A percentile compares a stretch with the other conserved stretches of the same genome.
phyloP scores from a whole-genome alignment of 257 asterid genomes.

The Solanum rostratum region DNA sequence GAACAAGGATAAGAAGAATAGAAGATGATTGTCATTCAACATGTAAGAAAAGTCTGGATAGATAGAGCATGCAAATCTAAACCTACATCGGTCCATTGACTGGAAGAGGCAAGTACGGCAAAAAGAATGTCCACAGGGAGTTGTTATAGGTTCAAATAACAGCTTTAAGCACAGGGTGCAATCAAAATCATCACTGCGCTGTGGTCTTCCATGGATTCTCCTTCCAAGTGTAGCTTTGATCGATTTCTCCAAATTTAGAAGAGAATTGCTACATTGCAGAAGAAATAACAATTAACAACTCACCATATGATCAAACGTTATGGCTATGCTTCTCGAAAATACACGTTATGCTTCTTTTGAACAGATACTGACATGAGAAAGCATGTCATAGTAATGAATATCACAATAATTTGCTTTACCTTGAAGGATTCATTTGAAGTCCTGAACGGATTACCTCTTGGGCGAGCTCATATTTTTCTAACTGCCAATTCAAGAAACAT shows the following conservation, averaged over 20 bases:
- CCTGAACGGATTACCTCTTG: conserved; percentile 61
- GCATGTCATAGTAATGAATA: background rate
- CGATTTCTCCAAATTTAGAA: conserved; percentile 47
- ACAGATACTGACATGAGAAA: background rate
- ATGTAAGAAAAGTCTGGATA: background rate
- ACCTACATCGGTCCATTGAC: conserved; percentile 84
- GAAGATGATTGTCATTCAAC: background rate
- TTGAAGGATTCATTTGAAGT: conserved; percentile 56
- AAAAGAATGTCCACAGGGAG: conserved; percentile 98
- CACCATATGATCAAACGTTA: background rate
- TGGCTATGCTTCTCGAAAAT: background rate
- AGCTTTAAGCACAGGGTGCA: conserved; percentile 90
- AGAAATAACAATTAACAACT: background rate
- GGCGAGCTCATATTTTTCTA: conserved; percentile 75
- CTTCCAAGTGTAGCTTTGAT: conserved; percentile 21
- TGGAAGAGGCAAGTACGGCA: conserved; percentile 96
- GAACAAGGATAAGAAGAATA: background rate
- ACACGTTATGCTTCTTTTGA: background rate
- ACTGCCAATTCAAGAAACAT: conserved; percentile 36
- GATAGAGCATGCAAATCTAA: background rate
- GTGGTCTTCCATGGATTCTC: conserved; percentile 50
- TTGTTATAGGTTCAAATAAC: conserved; percentile 81
- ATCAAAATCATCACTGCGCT: conserved; percentile 86
- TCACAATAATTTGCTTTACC: conserved; percentile 28
- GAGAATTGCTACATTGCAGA: conserved; percentile 40